Percentiles rank a stretch among this genome's conserved stretches.
These are phyloP conservation scores for Salix arbutifolia DNA, from an alignment of 345 rosid genomes.

Conservation along the genomic window DNA sequence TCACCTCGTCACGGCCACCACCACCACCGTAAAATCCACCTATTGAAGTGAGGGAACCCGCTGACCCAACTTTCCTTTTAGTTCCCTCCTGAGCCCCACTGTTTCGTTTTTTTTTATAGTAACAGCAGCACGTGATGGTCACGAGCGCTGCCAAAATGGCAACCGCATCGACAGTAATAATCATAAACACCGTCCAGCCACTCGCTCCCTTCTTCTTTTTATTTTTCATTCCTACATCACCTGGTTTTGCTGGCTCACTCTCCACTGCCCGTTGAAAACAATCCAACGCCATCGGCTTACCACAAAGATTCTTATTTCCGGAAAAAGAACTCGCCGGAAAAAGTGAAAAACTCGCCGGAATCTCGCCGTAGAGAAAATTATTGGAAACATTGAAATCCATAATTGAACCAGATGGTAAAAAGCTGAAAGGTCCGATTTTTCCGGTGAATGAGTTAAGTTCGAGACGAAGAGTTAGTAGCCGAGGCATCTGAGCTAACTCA, in stretches of 20 bases:
- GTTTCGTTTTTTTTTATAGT: conserved; percentile 1
- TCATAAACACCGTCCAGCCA: conserved; percentile 11
- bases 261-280: conserved; percentile 22
- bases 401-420: conserved; percentile 11
- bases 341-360: conserved; percentile 25
- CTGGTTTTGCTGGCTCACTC: conserved; percentile 4
- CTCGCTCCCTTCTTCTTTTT: not conserved
- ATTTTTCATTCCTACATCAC: not conserved
- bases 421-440: conserved; percentile 4
- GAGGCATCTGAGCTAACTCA: conserved; percentile 22
- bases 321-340: conserved; percentile 32
- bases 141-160: conserved; percentile 17
- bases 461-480: conserved; percentile 37
- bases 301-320: conserved; percentile 38
- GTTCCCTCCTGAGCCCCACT: not conserved
- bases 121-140: conserved; percentile 29
- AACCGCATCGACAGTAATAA: conserved; percentile 20
- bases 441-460: conserved; percentile 37
- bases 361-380: conserved; percentile 34
- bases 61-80: not conserved
- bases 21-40: conserved; percentile 7
- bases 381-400: conserved; percentile 32
- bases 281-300: conserved; percentile 26
- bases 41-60: not conserved
- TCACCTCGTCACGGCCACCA: conserved; percentile 7